Percentiles rank a stretch among this genome's conserved stretches.
Conservation (phyloP, 441 rosid genomes). For the Syzygium syzygioides region DNA sequence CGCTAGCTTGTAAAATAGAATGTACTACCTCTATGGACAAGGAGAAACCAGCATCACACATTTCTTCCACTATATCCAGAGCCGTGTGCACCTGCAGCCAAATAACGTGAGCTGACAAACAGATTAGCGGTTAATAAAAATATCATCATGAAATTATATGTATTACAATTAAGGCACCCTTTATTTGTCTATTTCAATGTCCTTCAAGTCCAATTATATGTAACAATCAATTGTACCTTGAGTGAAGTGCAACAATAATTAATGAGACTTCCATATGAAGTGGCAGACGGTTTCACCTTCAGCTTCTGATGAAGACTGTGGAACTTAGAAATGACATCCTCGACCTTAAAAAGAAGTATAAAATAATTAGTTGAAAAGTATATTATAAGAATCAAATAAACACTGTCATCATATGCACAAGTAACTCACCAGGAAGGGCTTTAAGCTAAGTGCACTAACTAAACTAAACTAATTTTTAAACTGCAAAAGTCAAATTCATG, state of each 20-base stretch:
- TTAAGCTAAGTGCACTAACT: not conserved
- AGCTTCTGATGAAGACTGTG: slow-evolving; percentile 44
- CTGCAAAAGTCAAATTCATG: not conserved
- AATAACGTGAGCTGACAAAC: slow-evolving; percentile 7
- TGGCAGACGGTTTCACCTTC: slow-evolving; percentile 42
- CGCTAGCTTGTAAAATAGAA: slow-evolving; percentile 41
- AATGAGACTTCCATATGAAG: slow-evolving; percentile 57
- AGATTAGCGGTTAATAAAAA: not conserved
- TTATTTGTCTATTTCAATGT: not conserved
- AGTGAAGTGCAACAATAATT: slow-evolving; percentile 33
- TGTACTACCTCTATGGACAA: slow-evolving; percentile 40
- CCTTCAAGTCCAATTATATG: not conserved
- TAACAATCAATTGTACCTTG: slow-evolving; percentile 36
- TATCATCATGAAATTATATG: not conserved
- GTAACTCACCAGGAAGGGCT: not conserved
- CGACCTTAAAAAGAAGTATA: slow-evolving; percentile 28
- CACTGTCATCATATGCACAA: not conserved
- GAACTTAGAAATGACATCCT: slow-evolving; percentile 48
- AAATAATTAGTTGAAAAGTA: not conserved
- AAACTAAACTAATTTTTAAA: not conserved
- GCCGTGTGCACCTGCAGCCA: slow-evolving; percentile 63
- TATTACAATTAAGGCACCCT: not conserved
- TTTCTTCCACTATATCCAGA: slow-evolving; percentile 56
- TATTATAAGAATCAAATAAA: not conserved
- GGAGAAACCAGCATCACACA: slow-evolving; percentile 48